Evolutionary conservation across 768 basidiomycete species (phyloP).

Genomic region (Leccinellum albellum): DNA sequence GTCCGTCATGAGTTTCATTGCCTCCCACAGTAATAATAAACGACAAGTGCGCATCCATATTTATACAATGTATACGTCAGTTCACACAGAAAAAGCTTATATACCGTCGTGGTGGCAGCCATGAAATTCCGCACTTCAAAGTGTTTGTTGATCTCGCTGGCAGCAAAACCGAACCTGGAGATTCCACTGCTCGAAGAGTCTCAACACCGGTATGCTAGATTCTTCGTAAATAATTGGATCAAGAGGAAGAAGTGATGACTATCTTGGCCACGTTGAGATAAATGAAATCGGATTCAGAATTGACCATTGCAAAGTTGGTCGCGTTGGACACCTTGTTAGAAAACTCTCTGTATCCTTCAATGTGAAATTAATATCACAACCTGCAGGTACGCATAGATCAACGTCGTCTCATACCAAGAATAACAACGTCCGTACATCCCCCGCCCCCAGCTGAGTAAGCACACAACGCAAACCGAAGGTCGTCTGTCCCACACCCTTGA

Average conservation of each 20-base stretch:
- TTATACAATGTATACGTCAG: conserved; percentile 95
- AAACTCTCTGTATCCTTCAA: conserved; percentile 98
- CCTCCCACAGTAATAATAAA: conserved; percentile 60
- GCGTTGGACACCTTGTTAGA: conserved; percentile 99
- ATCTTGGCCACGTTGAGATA: conserved; percentile 34
- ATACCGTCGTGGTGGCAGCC: conserved; percentile 77
- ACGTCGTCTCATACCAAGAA: neutral
- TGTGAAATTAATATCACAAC: conserved; percentile 94
- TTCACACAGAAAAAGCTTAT: conserved; percentile 98
- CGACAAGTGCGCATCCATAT: neutral
- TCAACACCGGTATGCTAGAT: conserved; percentile 71
- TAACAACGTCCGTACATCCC: conserved; percentile 45
- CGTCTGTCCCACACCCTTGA: conserved; percentile 97
- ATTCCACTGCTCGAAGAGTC: conserved; percentile 95
- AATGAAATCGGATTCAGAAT: conserved; percentile 79
- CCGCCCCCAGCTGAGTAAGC: conserved; percentile 89
- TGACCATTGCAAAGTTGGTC: conserved; percentile 97
- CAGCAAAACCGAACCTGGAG: too few species aligned
- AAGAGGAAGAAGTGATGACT: too few species aligned
- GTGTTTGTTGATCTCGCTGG: conserved; percentile 68
- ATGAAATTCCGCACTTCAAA: conserved; percentile 88
- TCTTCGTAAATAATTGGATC: conserved; percentile 6
- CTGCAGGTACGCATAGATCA: conserved; percentile 35
- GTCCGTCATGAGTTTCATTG: conserved; percentile 97
- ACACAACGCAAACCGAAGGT: conserved; percentile 89